These are phyloP conservation scores for Blastocladiella britannica DNA, from an alignment of 192 early-diverging fungal genomes.

Conservation along the genomic window DNA sequence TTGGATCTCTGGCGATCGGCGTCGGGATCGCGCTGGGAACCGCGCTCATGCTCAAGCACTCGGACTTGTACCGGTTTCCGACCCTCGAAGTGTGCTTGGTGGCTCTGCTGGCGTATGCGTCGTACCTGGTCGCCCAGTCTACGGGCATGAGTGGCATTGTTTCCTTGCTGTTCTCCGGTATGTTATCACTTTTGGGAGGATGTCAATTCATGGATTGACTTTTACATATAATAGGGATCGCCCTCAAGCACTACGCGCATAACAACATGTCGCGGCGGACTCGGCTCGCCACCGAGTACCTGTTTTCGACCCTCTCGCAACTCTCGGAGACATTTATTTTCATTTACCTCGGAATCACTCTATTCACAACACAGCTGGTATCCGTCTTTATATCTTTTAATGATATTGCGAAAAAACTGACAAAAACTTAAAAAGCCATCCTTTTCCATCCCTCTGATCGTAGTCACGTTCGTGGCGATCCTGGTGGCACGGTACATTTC, in stretches of 20 bases:
- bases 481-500: conserved; percentile 70
- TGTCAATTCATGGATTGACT: not conserved
- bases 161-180: conserved; percentile 78
- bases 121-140: conserved; percentile 77
- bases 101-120: conserved; percentile 67
- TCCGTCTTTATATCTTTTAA: conserved; percentile 1
- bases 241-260: conserved; percentile 83
- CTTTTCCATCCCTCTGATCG: not conserved
- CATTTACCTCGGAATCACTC: conserved; percentile 81
- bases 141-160: conserved; percentile 82
- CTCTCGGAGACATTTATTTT: conserved; percentile 94
- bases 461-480: conserved; percentile 37
- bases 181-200: too few species aligned
- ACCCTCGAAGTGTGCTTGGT: conserved; percentile 75
- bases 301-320: conserved; percentile 82
- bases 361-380: conserved; percentile 51
- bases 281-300: conserved; percentile 63
- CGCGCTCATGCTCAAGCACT: conserved; percentile 72
- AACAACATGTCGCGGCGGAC: conserved; percentile 61
- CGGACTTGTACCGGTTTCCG: conserved; percentile 59
- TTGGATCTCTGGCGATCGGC: conserved; percentile 64
- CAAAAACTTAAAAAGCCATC: too few species aligned
- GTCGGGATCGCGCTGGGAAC: conserved; percentile 49
- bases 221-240: conserved; percentile 31
- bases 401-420: conserved; percentile 1